Conservation (phyloP, 208 protist species). For the Kentomonas sorsogonicus region DNA sequence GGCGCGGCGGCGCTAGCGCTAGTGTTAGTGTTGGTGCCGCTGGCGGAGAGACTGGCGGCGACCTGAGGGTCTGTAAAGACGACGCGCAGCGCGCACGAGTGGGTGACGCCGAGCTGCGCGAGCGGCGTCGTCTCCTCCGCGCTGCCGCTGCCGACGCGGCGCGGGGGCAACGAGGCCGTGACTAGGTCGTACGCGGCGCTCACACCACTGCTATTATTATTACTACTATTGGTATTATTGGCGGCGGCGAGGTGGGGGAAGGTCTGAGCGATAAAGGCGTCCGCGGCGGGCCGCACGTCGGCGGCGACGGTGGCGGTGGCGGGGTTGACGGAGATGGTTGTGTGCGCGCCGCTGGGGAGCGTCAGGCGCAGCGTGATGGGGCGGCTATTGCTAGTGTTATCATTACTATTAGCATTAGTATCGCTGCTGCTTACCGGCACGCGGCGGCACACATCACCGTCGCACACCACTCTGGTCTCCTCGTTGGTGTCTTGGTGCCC, state of each 20-base stretch:
- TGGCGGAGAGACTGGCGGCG: too few species aligned
- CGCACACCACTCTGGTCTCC: constrained; percentile 16
- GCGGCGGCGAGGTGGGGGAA: constrained; percentile 58
- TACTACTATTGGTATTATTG: too few species aligned
- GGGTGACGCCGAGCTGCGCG: constrained; percentile 27
- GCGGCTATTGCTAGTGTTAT: not conserved
- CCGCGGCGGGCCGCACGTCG: constrained; percentile 42
- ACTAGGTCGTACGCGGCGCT: constrained; percentile 15
- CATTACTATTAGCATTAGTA: constrained; percentile 7
- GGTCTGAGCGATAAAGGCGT: constrained; percentile 18
- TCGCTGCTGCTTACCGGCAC: not conserved
- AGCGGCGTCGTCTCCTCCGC: constrained; percentile 41
- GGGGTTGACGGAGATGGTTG: constrained; percentile 28
- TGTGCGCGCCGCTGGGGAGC: constrained; percentile 45
- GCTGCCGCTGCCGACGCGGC: constrained; percentile 28
- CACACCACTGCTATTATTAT: too few species aligned
- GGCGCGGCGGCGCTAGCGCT: not conserved
- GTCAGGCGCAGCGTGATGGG: constrained; percentile 52
- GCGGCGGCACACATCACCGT: constrained; percentile 33
- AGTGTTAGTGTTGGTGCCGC: not conserved
- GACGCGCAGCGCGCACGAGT: constrained; percentile 52
- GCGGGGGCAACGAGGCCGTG: constrained; percentile 13
- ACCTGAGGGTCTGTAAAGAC: constrained; percentile 17
- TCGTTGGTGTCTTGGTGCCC: not conserved
- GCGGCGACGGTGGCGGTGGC: constrained; percentile 29